Base-by-base conservation (phyloP, 306 rosid genomes). In the Cucumis cinereus region DNA sequence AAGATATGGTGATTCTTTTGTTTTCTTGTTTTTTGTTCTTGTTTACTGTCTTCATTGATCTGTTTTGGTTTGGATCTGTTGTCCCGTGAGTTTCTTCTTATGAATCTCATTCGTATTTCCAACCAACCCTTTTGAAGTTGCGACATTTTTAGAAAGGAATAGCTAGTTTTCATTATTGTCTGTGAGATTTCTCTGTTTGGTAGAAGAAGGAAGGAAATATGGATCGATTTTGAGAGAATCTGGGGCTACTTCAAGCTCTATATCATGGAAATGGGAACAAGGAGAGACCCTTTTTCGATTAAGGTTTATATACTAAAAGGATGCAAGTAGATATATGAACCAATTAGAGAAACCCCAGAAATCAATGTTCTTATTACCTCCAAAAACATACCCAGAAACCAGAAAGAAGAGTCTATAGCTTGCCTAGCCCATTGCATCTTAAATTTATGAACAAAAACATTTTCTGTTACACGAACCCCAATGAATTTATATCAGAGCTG, bases 61-160 rank as follows among this genome's bases (percentile, higher is more conserved):
- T 69, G 36, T 41, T 45, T 69, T 24, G 15, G 54, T 69, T 69
- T 69, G 23, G 75, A 47, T 47, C 55, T 45, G 79, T 78, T 82
- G 69, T 41, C 90, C 79, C 87, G 86, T 83, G 90, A 86, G 85
- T 84, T 86, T 82, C 80, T 77, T 72, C 40, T 74, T 78, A 33
- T 72, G 52, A 63, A 70, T 41, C 77, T 60, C 77, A 16, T 74
- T 67, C 79, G 28, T 58, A 40, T 36, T 60, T 72, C 52, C n/a
- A 30, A 30, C 35, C 40, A 7, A 69, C 56, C 74, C 74, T 12
- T 69, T 69, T 69, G 24, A 7, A 45, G 7, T 69, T 14, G 36
- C 74, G 35, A 43, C 56, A 45, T 69, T 41, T 67, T 13, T 67
- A 10, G 58, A 24, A 75, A 70, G 83, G 56, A 71, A 26, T 49